A percentile compares a stretch with the other conserved stretches of the same genome.
These are phyloP conservation scores for Trypanosoma avium DNA, from an alignment of 208 protist species.

Conservation along the genomic window DNA sequence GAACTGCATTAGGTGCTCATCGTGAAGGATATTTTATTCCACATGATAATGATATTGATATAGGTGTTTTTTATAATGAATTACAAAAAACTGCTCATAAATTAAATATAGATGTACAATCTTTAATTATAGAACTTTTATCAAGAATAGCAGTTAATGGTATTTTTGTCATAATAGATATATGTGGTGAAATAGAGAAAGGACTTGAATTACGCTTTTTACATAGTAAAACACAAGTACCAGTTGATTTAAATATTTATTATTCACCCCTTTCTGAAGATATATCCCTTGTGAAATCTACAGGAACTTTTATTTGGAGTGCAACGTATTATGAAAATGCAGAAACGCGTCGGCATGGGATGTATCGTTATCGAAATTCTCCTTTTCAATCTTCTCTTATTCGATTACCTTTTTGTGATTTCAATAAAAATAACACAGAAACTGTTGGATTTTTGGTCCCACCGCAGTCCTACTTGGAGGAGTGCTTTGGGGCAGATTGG, in stretches of 20 bases:
- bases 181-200: conserved; percentile 64
- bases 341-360: conserved; percentile 44
- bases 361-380: conserved; percentile 83
- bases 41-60: conserved; percentile 86
- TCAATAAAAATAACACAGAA: not conserved
- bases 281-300: conserved; percentile 26
- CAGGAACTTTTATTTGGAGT: conserved; percentile 73
- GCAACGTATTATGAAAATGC: conserved; percentile 77
- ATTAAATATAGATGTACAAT: conserved; percentile 15
- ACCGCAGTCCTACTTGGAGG: conserved; percentile 59
- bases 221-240: conserved; percentile 53
- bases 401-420: conserved; percentile 45
- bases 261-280: conserved; percentile 62
- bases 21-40: conserved; percentile 84
- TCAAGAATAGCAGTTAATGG: conserved; percentile 31
- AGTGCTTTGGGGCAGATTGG: conserved; percentile 88
- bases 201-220: conserved; percentile 81
- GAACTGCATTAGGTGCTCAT: conserved; percentile 78
- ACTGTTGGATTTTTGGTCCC: conserved; percentile 53
- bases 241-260: conserved; percentile 86
- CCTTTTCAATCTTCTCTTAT: conserved; percentile 44
- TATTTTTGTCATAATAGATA: conserved; percentile 67
- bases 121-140: conserved; percentile 35
- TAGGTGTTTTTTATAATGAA: conserved; percentile 75
- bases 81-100: conserved; percentile 14